phyloP scores from a whole-genome alignment of 2,329 filamentous ascomycete genomes.

The Aspergillus sp. region DNA sequence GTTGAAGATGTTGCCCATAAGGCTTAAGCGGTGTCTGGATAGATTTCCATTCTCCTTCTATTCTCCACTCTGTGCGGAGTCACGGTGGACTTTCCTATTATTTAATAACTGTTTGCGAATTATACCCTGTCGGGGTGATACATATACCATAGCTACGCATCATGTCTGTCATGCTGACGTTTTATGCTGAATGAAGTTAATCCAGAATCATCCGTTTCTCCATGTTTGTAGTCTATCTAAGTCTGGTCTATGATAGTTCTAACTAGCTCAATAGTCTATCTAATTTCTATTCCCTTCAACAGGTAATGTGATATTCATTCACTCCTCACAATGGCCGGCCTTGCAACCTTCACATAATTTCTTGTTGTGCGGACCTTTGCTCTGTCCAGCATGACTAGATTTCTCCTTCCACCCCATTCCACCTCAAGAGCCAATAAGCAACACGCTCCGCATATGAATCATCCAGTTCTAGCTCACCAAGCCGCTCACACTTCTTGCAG shows the following conservation, averaged over 20 bases:
- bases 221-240: neutral
- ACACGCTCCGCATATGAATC: neutral
- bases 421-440: neutral
- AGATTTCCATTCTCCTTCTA: neutral
- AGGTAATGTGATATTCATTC: too few relatives aligned
- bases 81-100: too few relatives aligned
- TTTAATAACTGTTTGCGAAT: neutral
- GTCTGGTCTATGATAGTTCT: too few relatives aligned
- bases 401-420: neutral
- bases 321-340: too few relatives aligned
- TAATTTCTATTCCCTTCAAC: neutral
- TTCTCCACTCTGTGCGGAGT: neutral
- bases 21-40: neutral
- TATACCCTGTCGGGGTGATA: neutral
- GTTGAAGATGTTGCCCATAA: slow-evolving; percentile 8
- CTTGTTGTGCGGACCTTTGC: neutral
- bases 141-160: slow-evolving; percentile 2
- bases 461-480: neutral
- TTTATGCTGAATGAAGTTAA: slow-evolving; percentile 2
- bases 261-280: neutral
- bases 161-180: neutral
- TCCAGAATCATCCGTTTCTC: neutral
- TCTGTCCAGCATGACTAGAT: neutral
- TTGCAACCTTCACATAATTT: neutral
- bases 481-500: neutral